These are phyloP conservation scores for Yarrowia porcina DNA, from an alignment of 805 yeast species.

Conservation along the genomic window DNA sequence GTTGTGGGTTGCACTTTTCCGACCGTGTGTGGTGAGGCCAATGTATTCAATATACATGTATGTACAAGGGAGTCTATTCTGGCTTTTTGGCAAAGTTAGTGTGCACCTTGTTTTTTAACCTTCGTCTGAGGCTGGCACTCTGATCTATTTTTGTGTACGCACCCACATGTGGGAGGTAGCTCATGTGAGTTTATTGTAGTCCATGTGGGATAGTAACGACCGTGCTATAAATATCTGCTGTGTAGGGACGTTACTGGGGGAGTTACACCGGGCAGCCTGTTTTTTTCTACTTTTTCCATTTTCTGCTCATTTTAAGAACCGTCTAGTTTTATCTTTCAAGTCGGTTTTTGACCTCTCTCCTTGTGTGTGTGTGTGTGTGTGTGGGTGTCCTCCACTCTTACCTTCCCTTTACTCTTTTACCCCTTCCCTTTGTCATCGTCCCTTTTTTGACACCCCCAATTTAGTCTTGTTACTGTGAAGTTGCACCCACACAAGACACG, in stretches of 20 bases:
- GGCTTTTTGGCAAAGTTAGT: slow-evolving; percentile 21
- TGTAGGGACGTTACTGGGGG: too few relatives aligned
- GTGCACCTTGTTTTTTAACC: slow-evolving; percentile 22
- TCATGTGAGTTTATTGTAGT: not conserved
- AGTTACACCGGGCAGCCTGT: too few relatives aligned
- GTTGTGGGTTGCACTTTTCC: too few relatives aligned
- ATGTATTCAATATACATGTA: slow-evolving; percentile 15
- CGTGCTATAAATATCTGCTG: not conserved
- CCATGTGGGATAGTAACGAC: not conserved
- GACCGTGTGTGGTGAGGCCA: slow-evolving; percentile 1
- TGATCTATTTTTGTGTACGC: slow-evolving; percentile 23
- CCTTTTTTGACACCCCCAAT: not conserved
- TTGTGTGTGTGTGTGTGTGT: too few relatives aligned
- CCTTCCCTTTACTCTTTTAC: not conserved
- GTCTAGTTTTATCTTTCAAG: too few relatives aligned
- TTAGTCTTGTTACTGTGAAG: not conserved
- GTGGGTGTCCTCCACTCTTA: not conserved
- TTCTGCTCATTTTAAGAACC: too few relatives aligned
- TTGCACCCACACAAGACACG: too few relatives aligned
- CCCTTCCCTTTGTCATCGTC: slow-evolving; percentile 2
- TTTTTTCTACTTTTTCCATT: too few relatives aligned
- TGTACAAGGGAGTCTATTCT: slow-evolving; percentile 8
- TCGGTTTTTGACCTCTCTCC: too few relatives aligned
- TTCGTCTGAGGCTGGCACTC: slow-evolving; percentile 24
- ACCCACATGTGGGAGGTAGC: not conserved